phyloP scores from a whole-genome alignment of 192 early-diverging fungal species.

The Coemansia pectinata region DNA sequence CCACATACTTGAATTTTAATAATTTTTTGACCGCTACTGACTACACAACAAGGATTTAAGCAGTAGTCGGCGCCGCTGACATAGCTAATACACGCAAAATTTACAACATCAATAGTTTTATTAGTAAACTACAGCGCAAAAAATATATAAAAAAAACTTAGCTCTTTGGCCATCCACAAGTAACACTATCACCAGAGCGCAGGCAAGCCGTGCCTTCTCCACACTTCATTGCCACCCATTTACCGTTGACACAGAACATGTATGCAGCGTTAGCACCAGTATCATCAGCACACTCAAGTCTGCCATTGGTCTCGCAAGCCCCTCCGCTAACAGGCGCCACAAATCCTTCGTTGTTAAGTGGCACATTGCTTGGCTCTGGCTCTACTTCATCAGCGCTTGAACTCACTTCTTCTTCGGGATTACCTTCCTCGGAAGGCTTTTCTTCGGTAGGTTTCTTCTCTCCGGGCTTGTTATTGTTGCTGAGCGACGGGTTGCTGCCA shows the following conservation, averaged over 20 bases:
- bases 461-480: neutral
- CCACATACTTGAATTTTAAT: neutral
- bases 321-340: neutral
- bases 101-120: neutral
- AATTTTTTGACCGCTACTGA: neutral
- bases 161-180: neutral
- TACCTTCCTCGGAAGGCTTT: neutral
- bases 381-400: neutral
- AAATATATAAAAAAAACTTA: neutral
- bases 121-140: neutral
- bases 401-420: neutral
- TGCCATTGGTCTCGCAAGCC: slow-evolving; percentile 3
- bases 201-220: slow-evolving; percentile 3
- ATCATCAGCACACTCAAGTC: neutral
- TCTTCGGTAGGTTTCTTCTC: neutral
- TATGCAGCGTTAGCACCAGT: slow-evolving; percentile 3
- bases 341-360: neutral
- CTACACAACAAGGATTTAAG: neutral
- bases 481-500: neutral
- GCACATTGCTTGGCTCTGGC: neutral
- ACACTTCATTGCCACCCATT: slow-evolving; percentile 7
- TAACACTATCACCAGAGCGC: neutral
- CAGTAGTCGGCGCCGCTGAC: neutral
- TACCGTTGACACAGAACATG: slow-evolving; percentile 2
- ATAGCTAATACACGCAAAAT: neutral